phyloP scores from a whole-genome alignment of 768 basidiomycete species.

The Podaxis sp. region DNA sequence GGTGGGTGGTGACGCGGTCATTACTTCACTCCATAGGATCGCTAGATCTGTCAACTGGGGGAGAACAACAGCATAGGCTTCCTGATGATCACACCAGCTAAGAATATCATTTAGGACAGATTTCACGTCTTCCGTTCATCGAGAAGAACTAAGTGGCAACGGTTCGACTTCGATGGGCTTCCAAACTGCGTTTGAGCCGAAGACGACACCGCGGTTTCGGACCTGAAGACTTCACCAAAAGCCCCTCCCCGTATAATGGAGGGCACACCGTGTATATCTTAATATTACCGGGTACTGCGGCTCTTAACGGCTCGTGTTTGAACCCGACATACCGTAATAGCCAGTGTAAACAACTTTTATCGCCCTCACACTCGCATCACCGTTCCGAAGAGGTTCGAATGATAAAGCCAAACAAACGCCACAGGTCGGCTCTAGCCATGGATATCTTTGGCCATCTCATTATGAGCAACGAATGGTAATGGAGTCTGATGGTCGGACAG shows the following conservation, averaged over 20 bases:
- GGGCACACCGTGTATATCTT: neutral
- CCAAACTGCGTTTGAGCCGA: too few relatives aligned
- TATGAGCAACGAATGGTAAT: too few relatives aligned
- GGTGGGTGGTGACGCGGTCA: neutral
- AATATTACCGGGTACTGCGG: neutral
- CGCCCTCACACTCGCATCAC: too few relatives aligned
- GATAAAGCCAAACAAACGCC: too few relatives aligned
- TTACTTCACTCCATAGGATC: neutral
- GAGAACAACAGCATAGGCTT: neutral
- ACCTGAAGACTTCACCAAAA: neutral
- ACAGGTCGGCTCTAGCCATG: too few relatives aligned
- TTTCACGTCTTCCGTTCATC: neutral
- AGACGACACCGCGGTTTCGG: neutral
- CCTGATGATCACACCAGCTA: neutral
- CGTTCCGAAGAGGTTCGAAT: too few relatives aligned
- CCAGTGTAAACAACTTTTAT: too few relatives aligned
- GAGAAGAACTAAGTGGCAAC: neutral
- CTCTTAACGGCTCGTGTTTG: neutral
- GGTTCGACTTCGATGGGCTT: too few relatives aligned
- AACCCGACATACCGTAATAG: neutral
- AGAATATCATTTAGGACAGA: neutral
- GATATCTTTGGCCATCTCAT: too few relatives aligned
- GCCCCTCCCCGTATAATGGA: neutral
- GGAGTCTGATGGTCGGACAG: too few relatives aligned
- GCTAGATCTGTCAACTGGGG: neutral